Base-by-base conservation (phyloP, 2,329 filamentous ascomycete genomes). In the Exophiala xenobiotica region DNA sequence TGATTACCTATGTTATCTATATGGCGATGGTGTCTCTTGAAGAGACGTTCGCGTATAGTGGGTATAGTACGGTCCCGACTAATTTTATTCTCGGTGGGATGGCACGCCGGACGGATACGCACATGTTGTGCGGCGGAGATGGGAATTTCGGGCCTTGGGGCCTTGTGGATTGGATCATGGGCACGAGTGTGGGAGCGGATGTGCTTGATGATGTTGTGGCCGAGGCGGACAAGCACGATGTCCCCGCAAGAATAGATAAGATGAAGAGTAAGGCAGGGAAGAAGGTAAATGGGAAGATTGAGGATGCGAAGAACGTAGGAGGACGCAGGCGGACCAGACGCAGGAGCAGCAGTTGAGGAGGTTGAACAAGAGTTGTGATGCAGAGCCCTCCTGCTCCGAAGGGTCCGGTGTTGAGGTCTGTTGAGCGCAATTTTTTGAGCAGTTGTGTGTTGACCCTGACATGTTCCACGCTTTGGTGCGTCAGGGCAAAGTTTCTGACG, bases 31-130 rank as follows among this genome's bases (percentile, higher is more conserved):
- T 79, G 50, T 81, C 78, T n/a, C 64, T 84, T 1, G 79, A 84
- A 59, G 80, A 83, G 54, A 74, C 79, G 0, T 81, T 83, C 57
- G 74, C 79, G 1, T 81, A 79, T 63, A 82, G 77, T 1, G 81
- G 81, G 1, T 85, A 84, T 66, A 77, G 74, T 1, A 68, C 78
- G 1, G 68, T 83, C 47, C 80, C 80, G 2, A 80, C 78, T 1
- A 78, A 71, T 6, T 80, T 83, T 58, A 73, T 84, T 60, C 66
- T 84, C 6, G 70, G 73, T 2, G 79, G 80, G 2, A 80, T 84
- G 68, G 81, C 80, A 8, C 74, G 79, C 23, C 70, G 80, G 5
- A 75, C 70, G 0, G 80, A 85, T 56, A 69, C 70, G 40, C 81
- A 85, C 64, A 68, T 82, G 61, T 62, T 76, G 35, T 72, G 67